These are phyloP conservation scores for Trichoderma atroviride DNA, from an alignment of 2,329 filamentous ascomycete species.

Conservation along the genomic window DNA sequence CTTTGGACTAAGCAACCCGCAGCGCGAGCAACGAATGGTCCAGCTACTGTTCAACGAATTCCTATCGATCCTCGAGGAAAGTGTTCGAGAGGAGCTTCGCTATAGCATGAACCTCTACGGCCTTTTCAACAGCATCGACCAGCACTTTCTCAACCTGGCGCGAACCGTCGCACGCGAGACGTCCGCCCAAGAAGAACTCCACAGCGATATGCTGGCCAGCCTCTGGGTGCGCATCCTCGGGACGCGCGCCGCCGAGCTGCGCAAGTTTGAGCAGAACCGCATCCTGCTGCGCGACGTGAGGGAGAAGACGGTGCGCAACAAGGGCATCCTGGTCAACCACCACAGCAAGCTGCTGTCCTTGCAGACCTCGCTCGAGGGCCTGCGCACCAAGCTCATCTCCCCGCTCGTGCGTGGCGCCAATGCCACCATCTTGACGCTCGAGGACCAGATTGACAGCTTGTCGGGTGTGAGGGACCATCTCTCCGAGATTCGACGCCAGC, in stretches of 20 bases:
- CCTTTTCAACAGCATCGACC: constrained; percentile 90
- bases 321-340: constrained; percentile 82
- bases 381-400: constrained; percentile 79
- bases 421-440: constrained; percentile 70
- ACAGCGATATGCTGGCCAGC: constrained; percentile 78
- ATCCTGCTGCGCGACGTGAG: constrained; percentile 77
- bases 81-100: constrained; percentile 80
- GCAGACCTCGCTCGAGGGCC: constrained; percentile 83
- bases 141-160: constrained; percentile 85
- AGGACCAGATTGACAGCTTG: constrained; percentile 83
- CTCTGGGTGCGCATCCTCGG: constrained; percentile 88
- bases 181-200: constrained; percentile 75
- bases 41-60: constrained; percentile 86
- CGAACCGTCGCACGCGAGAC: constrained; percentile 83
- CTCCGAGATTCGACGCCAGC: constrained; percentile 71
- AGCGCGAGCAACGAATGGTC: constrained; percentile 77
- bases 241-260: constrained; percentile 70
- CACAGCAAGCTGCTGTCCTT: constrained; percentile 81
- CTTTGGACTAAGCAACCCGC: constrained; percentile 78
- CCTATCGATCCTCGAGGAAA: constrained; percentile 82
- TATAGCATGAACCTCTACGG: constrained; percentile 79
- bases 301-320: constrained; percentile 82
- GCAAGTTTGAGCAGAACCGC: constrained; percentile 91
- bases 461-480: constrained; percentile 80
- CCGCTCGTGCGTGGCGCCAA: constrained; percentile 75